Evolutionary conservation across 805 yeast genomes (phyloP), one percentile per base, ranked within the genome.

Genomic region (Ogataea degrootiae): DNA sequence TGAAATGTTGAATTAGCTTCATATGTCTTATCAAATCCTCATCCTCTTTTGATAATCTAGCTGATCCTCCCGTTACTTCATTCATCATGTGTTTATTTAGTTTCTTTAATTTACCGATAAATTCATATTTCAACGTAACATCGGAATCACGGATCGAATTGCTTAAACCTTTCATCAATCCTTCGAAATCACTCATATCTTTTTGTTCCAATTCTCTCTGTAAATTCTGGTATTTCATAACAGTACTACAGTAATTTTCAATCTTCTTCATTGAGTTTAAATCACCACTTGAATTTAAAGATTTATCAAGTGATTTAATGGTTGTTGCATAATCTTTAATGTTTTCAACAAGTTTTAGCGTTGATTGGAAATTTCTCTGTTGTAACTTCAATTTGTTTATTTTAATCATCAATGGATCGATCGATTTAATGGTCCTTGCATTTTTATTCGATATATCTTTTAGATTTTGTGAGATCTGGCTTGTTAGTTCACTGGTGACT

Each of bases 381-480:
- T 80, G 74, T 1, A 72, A 63, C 36, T 78, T 79, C 47, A 85
- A 63, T 46, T 72, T 69, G 53, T 79, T 79, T 43, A 86, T 84
- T 48, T 80, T 80, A 7, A 75, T 73, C 37, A 86, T 73, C 41
- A 88, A 79, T 0, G 97, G 97, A 43, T 79, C 77, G 56, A 92
- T 80, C 22, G 86, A 74, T 31, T 68, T 65, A 49, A 82, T 79
- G 1, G 92, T 85, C 21, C 73, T 71, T 22, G 71, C 60, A 6
- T 90, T 75, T 44, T 75, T 76, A 31, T 63, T 63, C 6, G 82
- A 72, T 45, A 90, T 75, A 42, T 69, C 71, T 31, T 64, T 70
- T 38, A 88, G 70, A 2, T 88, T 80, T 26, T 67, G 66, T 11
- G 79, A 70, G 46, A 90, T 82, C 39, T 75, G 66, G 2, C 65